A percentile compares a stretch with the other conserved stretches of the same genome.
Conservation (phyloP, 2,329 filamentous ascomycete species). For the Colletotrichum chrysophilum region DNA sequence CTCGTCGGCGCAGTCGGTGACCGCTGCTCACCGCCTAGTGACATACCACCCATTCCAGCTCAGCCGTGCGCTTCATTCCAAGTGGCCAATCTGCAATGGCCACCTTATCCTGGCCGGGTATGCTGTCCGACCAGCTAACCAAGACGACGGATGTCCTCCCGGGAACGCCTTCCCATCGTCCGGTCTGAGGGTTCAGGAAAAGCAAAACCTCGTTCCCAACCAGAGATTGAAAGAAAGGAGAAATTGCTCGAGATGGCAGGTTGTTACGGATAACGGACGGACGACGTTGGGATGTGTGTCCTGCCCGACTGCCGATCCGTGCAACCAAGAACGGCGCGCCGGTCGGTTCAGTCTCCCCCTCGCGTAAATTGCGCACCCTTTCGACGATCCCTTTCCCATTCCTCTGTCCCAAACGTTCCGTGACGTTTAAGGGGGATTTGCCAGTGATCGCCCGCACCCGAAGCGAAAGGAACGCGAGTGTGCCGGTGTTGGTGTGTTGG, state of each 20-base stretch:
- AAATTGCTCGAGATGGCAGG: constrained; percentile 2
- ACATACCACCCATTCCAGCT: constrained; percentile 5
- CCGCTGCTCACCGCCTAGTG: constrained; percentile 17
- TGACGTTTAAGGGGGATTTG: constrained; percentile 15
- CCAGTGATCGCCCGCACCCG: constrained; percentile 3
- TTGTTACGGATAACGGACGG: background rate
- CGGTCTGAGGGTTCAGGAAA: background rate
- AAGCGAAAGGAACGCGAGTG: background rate
- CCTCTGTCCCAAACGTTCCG: background rate
- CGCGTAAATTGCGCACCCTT: background rate
- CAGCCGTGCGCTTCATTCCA: background rate
- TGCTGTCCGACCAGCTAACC: background rate
- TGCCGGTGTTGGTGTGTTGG: background rate
- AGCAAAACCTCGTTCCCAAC: background rate
- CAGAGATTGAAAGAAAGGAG: constrained; percentile 1
- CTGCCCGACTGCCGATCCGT: constrained; percentile 6
- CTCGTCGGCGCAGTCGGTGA: constrained; percentile 14
- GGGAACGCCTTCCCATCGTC: background rate
- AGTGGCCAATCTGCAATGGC: background rate
- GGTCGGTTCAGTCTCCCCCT: background rate
- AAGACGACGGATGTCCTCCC: background rate
- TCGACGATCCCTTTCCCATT: constrained; percentile 3
- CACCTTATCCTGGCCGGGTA: constrained; percentile 1
- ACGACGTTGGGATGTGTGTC: background rate
- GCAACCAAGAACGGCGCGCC: background rate